phyloP scores from a whole-genome alignment of 352 stramenopile species.

The Plasmopara viticola region DNA sequence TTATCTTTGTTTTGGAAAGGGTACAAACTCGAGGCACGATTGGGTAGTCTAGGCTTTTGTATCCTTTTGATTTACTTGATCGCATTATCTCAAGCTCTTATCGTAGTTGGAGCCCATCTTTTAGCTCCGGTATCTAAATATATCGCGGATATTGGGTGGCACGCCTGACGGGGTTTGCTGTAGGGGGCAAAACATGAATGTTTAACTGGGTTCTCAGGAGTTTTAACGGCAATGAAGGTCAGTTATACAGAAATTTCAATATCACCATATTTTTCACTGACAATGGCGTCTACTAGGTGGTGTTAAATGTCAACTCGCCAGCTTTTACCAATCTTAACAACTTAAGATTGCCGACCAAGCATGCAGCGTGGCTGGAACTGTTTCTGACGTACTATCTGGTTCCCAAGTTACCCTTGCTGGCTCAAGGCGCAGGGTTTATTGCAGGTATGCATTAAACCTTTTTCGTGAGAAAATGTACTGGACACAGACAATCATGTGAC shows the following conservation, averaged over 20 bases:
- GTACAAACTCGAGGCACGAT: constrained; percentile 58
- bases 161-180: constrained; percentile 4
- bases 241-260: background rate
- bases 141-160: background rate
- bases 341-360: constrained; percentile 79
- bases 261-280: too few relatives aligned
- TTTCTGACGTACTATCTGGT: constrained; percentile 79
- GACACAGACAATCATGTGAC: background rate
- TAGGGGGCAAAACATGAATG: constrained; percentile 48
- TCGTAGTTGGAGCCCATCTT: constrained; percentile 37
- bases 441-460: constrained; percentile 55
- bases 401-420: constrained; percentile 73
- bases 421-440: constrained; percentile 82
- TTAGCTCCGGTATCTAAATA: constrained; percentile 20
- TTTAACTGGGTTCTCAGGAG: constrained; percentile 69
- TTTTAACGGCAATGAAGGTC: constrained; percentile 79
- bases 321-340: constrained; percentile 54
- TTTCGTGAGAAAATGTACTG: background rate
- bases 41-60: constrained; percentile 48
- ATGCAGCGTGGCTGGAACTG: constrained; percentile 85
- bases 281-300: constrained; percentile 31
- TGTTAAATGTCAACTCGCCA: constrained; percentile 75
- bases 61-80: constrained; percentile 48
- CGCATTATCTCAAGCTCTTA: constrained; percentile 50
- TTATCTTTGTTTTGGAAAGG: constrained; percentile 82